phyloP scores from a whole-genome alignment of 2,329 filamentous ascomycete genomes.

The Xylaria sp. region DNA sequence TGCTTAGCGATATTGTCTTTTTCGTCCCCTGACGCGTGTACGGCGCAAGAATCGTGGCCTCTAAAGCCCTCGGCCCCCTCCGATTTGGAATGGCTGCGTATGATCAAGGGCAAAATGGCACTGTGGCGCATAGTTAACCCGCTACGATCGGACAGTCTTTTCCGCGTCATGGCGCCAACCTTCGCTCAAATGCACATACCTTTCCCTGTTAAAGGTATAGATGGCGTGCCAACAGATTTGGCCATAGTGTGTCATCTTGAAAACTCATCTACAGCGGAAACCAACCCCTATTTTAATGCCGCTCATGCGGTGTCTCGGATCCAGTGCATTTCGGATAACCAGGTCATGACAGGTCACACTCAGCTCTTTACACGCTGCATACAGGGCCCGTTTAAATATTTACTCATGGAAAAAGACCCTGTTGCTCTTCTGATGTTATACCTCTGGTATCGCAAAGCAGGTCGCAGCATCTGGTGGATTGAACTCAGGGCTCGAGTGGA shows the following conservation, averaged over 20 bases:
- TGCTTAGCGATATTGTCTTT: constrained; percentile 56
- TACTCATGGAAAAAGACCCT: constrained; percentile 52
- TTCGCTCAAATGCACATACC: constrained; percentile 54
- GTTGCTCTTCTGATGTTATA: constrained; percentile 55
- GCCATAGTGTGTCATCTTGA: constrained; percentile 45
- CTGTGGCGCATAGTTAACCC: constrained; percentile 52
- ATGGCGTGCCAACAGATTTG: constrained; percentile 44
- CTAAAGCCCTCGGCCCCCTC: constrained; percentile 41
- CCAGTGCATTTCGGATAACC: constrained; percentile 46
- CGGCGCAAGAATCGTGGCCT: constrained; percentile 52
- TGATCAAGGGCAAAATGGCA: constrained; percentile 53
- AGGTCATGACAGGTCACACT: constrained; percentile 48
- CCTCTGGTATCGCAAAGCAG: constrained; percentile 57
- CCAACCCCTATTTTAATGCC: constrained; percentile 54
- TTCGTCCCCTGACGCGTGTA: constrained; percentile 53
- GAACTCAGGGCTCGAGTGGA: constrained; percentile 56
- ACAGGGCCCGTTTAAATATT: constrained; percentile 48
- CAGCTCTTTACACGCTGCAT: constrained; percentile 53
- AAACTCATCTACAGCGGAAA: constrained; percentile 49
- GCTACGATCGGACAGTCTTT: constrained; percentile 52
- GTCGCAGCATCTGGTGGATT: constrained; percentile 58
- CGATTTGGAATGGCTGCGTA: constrained; percentile 52
- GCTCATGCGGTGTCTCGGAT: constrained; percentile 53
- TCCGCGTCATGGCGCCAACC: constrained; percentile 49
- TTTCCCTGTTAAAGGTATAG: constrained; percentile 45